A percentile compares a stretch with the other conserved stretches of the same genome.
phyloP scores from a whole-genome alignment of 164 flowering plant species.

The Aristolochia contorta region DNA sequence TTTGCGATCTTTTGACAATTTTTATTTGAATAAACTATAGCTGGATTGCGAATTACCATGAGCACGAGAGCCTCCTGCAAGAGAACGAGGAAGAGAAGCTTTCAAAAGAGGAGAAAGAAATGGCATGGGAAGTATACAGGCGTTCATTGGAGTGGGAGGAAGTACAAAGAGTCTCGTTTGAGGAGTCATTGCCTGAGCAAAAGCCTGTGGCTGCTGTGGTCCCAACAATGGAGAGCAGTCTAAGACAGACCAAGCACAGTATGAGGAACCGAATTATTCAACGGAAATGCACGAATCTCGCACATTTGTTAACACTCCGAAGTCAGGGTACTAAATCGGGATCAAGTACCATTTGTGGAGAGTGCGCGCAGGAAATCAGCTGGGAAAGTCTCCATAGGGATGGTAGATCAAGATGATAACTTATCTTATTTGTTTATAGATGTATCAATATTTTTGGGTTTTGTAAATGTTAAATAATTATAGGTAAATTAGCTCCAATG shows the following conservation, averaged over 20 bases:
- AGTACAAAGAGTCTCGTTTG: slow-evolving; percentile 45
- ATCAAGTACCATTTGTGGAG: slow-evolving; percentile 77
- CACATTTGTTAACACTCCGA: slow-evolving; percentile 73
- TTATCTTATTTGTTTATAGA: background rate
- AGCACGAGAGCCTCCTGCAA: slow-evolving; percentile 91
- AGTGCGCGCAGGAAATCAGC: slow-evolving; percentile 69
- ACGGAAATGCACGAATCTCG: slow-evolving; percentile 70
- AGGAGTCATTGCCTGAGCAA: slow-evolving; percentile 23
- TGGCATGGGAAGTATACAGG: slow-evolving; percentile 88
- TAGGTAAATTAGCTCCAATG: too few relatives aligned
- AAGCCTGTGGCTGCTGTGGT: slow-evolving; percentile 20
- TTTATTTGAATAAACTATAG: slow-evolving; percentile 20
- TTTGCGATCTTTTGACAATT: background rate
- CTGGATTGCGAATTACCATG: slow-evolving; percentile 92
- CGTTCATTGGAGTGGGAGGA: slow-evolving; percentile 77
- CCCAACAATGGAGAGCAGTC: slow-evolving; percentile 13
- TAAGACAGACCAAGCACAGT: slow-evolving; percentile 14
- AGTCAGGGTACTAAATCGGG: slow-evolving; percentile 73
- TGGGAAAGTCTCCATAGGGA: slow-evolving; percentile 50
- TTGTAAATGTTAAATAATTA: background rate
- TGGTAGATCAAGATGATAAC: slow-evolving; percentile 6
- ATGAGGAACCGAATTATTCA: slow-evolving; percentile 21
- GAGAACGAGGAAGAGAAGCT: slow-evolving; percentile 97
- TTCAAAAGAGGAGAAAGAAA: slow-evolving; percentile 92
- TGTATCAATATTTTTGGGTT: background rate